Conservation (phyloP, 1,139 yeast species). For the Nadsonia commutata region DNA sequence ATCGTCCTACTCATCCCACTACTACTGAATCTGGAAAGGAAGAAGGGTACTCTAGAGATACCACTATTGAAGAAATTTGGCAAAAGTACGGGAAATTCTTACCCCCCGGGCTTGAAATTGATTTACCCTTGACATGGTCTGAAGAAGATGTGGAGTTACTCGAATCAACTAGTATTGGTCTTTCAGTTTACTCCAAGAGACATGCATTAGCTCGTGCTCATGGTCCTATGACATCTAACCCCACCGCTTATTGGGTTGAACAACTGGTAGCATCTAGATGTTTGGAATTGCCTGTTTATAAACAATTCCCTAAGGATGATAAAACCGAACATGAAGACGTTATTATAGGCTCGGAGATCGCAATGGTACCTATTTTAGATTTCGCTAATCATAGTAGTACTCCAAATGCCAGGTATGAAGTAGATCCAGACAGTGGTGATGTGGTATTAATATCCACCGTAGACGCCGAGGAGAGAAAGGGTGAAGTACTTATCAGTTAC, state of each 20-base stretch:
- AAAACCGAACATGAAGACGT: constrained; percentile 3
- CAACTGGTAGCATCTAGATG: constrained; percentile 23
- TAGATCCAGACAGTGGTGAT: constrained; percentile 14
- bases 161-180: constrained; percentile 8
- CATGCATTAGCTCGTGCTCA: not conserved
- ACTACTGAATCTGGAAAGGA: not conserved
- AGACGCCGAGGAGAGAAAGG: constrained; percentile 2
- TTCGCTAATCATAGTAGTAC: constrained; percentile 21
- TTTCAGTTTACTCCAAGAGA: constrained; percentile 1
- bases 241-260: constrained; percentile 11
- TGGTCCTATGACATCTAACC: not conserved
- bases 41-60: not conserved
- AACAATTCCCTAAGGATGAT: constrained; percentile 4
- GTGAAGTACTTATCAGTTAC: not conserved
- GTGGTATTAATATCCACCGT: constrained; percentile 13
- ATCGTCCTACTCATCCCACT: not conserved
- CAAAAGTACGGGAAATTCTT: not conserved
- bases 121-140: not conserved
- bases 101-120: not conserved
- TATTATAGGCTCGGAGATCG: constrained; percentile 7
- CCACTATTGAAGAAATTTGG: not conserved
- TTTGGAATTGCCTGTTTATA: constrained; percentile 12
- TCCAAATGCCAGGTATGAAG: constrained; percentile 22
- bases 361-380: constrained; percentile 26
- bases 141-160: constrained; percentile 3